Conservation (phyloP, 148 eudicot species). For the Rhododendron mucronatum region DNA sequence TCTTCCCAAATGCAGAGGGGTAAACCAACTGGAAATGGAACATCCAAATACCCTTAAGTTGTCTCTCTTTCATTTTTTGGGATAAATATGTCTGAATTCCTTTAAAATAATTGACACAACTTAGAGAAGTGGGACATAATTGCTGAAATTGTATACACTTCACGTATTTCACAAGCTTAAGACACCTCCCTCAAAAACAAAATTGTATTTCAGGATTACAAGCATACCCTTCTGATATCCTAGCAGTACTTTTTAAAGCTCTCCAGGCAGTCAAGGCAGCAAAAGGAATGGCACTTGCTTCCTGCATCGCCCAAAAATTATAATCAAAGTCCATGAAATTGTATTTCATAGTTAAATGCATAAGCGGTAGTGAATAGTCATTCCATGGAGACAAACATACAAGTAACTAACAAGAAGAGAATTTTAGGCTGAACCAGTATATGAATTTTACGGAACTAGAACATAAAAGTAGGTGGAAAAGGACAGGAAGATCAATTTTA, state of each 20-base stretch:
- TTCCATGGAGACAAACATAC: too few species aligned
- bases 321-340: not conserved
- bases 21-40: not conserved
- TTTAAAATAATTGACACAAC: not conserved
- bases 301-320: slow-evolving; percentile 38
- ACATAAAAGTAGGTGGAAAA: not conserved
- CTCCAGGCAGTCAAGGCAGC: slow-evolving; percentile 99
- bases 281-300: slow-evolving; percentile 90
- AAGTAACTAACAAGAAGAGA: not conserved
- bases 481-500: not conserved
- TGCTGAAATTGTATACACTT: not conserved
- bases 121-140: not conserved
- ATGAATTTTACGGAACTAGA: not conserved
- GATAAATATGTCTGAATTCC: not conserved
- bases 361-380: too few species aligned
- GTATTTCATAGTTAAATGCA: not conserved
- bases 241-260: slow-evolving; percentile 76
- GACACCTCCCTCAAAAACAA: not conserved
- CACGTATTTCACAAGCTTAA: not conserved
- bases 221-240: slow-evolving; percentile 74
- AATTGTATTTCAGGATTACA: not conserved
- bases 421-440: not conserved
- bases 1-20: not conserved
- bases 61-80: not conserved
- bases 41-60: not conserved